A percentile compares a stretch with the other conserved stretches of the same genome.
These are phyloP conservation scores for Urochloa ruziziensis DNA, from an alignment of 176 grass and related monocot species.

Conservation along the genomic window DNA sequence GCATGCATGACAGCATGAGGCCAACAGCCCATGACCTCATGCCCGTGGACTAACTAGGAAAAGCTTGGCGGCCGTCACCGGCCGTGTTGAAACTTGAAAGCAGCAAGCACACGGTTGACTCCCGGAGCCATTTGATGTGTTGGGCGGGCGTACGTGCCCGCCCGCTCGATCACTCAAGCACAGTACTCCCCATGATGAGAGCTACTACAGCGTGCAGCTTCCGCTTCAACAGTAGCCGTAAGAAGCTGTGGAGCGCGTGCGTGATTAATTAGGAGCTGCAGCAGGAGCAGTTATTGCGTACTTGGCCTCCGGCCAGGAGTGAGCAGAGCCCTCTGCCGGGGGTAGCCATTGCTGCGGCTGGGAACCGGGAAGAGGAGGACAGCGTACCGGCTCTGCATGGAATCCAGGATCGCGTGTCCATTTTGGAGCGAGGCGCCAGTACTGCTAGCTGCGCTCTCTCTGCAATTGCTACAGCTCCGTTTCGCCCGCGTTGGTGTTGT, in stretches of 20 bases:
- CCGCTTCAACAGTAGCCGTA: not conserved
- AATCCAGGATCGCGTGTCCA: conserved; percentile 12
- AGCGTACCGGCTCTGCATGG: not conserved
- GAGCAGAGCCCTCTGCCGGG: not conserved
- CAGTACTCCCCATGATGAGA: not conserved
- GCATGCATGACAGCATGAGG: not conserved
- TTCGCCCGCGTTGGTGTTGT: not conserved
- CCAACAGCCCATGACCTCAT: not conserved
- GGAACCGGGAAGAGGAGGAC: not conserved
- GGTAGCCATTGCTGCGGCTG: not conserved
- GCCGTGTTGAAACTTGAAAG: not conserved
- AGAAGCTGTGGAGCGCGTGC: not conserved
- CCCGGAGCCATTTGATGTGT: not conserved
- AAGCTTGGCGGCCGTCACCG: not conserved
- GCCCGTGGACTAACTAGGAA: not conserved
- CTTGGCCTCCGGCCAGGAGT: not conserved
- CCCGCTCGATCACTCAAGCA: not conserved
- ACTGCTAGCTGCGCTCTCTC: not conserved
- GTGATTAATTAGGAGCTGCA: not conserved
- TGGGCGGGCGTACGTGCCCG: not conserved
- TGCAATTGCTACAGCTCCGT: not conserved
- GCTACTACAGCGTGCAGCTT: not conserved
- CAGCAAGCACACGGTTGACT: not conserved
- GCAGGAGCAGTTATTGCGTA: not conserved
- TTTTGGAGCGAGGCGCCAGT: not conserved